These are phyloP conservation scores for Chrysanthemum seticuspe DNA, from an alignment of 129 eudicot genomes.

Conservation along the genomic window DNA sequence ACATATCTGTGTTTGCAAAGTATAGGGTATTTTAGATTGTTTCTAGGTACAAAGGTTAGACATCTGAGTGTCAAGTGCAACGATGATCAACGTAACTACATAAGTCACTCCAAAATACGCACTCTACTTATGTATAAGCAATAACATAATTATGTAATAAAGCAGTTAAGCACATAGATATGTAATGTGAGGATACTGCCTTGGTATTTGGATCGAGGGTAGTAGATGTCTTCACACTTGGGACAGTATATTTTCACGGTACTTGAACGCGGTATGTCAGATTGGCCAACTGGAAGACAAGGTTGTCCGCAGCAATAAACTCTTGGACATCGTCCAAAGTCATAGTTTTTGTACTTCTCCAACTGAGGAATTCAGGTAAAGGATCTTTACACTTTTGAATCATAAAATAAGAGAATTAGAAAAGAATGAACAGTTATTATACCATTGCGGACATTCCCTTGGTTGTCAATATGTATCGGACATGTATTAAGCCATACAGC, in stretches of 20 bases:
- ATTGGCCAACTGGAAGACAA: constrained; percentile 98
- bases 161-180: constrained; percentile 5
- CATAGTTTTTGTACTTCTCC: constrained; percentile 91
- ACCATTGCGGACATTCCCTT: constrained; percentile 96
- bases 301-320: constrained; percentile 97
- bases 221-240: constrained; percentile 90
- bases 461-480: constrained; percentile 71
- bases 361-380: constrained; percentile 39
- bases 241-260: constrained; percentile 96
- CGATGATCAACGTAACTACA: background rate
- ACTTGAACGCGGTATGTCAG: constrained; percentile 90
- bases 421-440: constrained; percentile 7
- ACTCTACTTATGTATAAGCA: background rate
- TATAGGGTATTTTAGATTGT: background rate
- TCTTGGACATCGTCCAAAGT: constrained; percentile 96
- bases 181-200: constrained; percentile 92
- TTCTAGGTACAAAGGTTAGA: background rate
- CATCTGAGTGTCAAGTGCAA: background rate
- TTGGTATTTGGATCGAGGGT: constrained; percentile 95
- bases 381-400: background rate
- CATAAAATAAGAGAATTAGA: background rate
- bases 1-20: background rate
- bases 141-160: background rate
- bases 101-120: background rate
- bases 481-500: constrained; percentile 90